A percentile compares a stretch with the other conserved stretches of the same genome.
phyloP scores from a whole-genome alignment of 345 rosid species.

The Xanthoceras sorbifolium region DNA sequence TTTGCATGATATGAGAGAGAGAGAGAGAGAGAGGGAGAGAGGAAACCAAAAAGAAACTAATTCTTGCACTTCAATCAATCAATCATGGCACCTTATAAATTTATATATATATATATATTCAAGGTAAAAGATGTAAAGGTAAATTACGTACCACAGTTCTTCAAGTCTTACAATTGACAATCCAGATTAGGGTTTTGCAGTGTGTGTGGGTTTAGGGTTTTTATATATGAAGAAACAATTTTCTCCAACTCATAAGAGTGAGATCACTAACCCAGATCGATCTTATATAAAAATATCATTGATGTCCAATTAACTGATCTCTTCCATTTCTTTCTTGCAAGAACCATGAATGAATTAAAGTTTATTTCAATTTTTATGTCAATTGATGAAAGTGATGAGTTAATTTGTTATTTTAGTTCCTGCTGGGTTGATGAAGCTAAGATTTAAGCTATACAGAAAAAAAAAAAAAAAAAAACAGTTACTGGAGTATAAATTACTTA shows the following conservation, averaged over 20 bases:
- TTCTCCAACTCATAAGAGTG: background rate
- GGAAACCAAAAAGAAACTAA: background rate
- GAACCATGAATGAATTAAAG: background rate
- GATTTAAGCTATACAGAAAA: background rate
- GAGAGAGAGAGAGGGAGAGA: background rate
- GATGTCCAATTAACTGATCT: slow-evolving; percentile 2
- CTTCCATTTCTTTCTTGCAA: background rate
- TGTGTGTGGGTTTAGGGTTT: slow-evolving; percentile 41
- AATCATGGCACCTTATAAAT: slow-evolving; percentile 23
- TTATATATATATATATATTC: background rate
- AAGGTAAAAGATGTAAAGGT: slow-evolving; percentile 18
- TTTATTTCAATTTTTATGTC: background rate
- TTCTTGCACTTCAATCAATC: slow-evolving; percentile 22
- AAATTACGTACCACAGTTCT: slow-evolving; percentile 8
- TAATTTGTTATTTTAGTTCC: background rate
- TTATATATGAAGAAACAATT: background rate
- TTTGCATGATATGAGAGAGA: slow-evolving; percentile 42
- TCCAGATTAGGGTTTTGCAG: slow-evolving; percentile 44
- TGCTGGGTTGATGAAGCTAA: background rate
- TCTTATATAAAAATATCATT: background rate
- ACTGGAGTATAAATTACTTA: too few species aligned
- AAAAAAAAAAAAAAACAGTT: too few species aligned
- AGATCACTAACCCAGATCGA: background rate
- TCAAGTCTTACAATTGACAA: background rate
- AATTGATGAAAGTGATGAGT: background rate